Evolutionary conservation across 192 early-diverging fungal genomes (phyloP).

Genomic region (Rhizophagus clarus): DNA sequence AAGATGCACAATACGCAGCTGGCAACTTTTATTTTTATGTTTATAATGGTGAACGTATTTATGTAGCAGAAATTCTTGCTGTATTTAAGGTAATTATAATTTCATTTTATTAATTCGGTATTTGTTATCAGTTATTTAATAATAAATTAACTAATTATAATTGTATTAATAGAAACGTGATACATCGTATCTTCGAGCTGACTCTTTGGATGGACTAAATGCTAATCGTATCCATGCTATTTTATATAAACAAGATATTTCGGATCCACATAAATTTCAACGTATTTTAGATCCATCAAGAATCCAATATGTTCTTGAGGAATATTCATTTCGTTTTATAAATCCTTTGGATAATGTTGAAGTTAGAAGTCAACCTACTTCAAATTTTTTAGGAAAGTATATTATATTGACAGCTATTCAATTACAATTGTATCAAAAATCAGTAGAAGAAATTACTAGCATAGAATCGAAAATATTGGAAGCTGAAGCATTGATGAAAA

Average conservation of each 20-base stretch:
- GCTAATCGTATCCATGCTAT: slow-evolving; percentile 6
- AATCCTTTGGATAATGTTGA: neutral
- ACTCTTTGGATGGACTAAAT: slow-evolving; percentile 1
- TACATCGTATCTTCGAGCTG: neutral
- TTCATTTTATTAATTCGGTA: neutral
- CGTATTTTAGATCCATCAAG: neutral
- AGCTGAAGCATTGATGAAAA: neutral
- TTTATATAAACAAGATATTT: slow-evolving; percentile 1
- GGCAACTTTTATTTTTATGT: neutral
- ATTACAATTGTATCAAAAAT: neutral
- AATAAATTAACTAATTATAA: neutral
- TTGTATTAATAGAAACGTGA: neutral
- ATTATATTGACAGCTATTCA: neutral
- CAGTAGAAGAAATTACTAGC: neutral
- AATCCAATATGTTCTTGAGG: neutral
- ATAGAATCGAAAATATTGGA: neutral
- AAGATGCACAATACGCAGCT: neutral
- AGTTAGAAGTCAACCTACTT: neutral
- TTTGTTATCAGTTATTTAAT: neutral
- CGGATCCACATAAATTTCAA: neutral
- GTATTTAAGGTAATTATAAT: neutral
- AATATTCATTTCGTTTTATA: neutral
- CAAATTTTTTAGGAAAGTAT: neutral
- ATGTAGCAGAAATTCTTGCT: neutral
- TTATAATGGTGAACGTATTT: slow-evolving; percentile 1